A percentile compares a stretch with the other conserved stretches of the same genome.
Evolutionary conservation across 1,284 basidiomycete species (phyloP).

Genomic region (Microbotryum scabiosae): DNA sequence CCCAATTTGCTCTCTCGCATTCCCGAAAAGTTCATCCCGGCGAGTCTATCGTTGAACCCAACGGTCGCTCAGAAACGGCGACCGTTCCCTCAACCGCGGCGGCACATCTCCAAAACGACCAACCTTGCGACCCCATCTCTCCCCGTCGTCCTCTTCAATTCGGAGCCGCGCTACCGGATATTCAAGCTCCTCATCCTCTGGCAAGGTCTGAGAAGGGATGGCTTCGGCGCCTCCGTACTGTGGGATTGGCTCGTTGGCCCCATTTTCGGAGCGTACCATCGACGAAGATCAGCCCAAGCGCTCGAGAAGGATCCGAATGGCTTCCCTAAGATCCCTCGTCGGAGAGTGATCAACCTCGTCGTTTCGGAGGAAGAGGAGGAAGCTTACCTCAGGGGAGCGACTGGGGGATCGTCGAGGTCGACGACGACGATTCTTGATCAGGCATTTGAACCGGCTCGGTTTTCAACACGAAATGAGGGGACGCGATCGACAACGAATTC

Average conservation of each 20-base stretch:
- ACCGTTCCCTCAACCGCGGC: neutral
- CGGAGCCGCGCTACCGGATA: neutral
- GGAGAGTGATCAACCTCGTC: neutral
- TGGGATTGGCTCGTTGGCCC: constrained; percentile 2
- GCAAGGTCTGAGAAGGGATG: neutral
- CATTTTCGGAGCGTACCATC: neutral
- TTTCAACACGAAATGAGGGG: neutral
- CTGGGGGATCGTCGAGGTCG: neutral
- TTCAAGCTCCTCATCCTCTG: constrained; percentile 1
- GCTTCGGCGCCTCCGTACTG: neutral
- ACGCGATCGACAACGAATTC: no score
- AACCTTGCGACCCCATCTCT: neutral
- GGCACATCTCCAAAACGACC: neutral
- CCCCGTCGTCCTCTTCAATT: neutral
- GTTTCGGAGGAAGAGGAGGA: neutral
- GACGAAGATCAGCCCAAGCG: neutral
- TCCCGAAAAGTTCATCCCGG: neutral
- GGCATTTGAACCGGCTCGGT: neutral
- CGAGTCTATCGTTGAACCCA: neutral
- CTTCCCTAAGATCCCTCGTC: no score
- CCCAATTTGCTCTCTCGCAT: neutral
- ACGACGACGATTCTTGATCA: neutral
- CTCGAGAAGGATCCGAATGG: neutral
- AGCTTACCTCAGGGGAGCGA: neutral
- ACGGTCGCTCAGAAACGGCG: no score